phyloP scores from a whole-genome alignment of 441 rosid species.

The Erodium moschatum region DNA sequence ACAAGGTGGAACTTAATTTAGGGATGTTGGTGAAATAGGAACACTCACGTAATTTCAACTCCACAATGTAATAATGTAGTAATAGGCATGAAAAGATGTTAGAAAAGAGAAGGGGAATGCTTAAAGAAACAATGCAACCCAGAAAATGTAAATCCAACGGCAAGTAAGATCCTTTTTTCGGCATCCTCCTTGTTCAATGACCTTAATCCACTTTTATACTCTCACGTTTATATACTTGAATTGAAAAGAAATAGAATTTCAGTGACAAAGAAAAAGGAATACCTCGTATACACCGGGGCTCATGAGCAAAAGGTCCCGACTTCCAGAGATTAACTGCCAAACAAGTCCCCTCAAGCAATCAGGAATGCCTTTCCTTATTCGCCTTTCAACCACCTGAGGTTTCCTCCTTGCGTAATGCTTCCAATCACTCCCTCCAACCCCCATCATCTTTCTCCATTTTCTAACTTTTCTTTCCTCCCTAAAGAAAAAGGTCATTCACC shows the following conservation, averaged over 20 bases:
- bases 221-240: neutral
- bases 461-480: slow-evolving; percentile 79
- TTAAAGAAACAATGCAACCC: neutral
- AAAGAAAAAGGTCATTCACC: slow-evolving; percentile 9
- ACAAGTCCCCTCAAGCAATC: slow-evolving; percentile 97
- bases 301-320: slow-evolving; percentile 87
- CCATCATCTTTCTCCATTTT: slow-evolving; percentile 99
- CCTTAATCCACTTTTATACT: neutral
- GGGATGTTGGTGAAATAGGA: neutral
- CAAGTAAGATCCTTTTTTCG: neutral
- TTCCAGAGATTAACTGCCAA: slow-evolving; percentile 95
- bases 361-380: slow-evolving; percentile 83
- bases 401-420: slow-evolving; percentile 80
- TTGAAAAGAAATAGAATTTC: slow-evolving; percentile 5
- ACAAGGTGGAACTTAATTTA: neutral
- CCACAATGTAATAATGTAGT: neutral
- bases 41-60: neutral
- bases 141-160: neutral
- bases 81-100: neutral
- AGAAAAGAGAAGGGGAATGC: neutral
- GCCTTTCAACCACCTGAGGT: slow-evolving; percentile 83
- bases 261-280: slow-evolving; percentile 5
- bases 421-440: slow-evolving; percentile 96
- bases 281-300: slow-evolving; percentile 95
- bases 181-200: neutral